These are phyloP conservation scores for Talaromyces amestolkiae DNA, from an alignment of 2,329 filamentous ascomycete species.

Conservation along the genomic window DNA sequence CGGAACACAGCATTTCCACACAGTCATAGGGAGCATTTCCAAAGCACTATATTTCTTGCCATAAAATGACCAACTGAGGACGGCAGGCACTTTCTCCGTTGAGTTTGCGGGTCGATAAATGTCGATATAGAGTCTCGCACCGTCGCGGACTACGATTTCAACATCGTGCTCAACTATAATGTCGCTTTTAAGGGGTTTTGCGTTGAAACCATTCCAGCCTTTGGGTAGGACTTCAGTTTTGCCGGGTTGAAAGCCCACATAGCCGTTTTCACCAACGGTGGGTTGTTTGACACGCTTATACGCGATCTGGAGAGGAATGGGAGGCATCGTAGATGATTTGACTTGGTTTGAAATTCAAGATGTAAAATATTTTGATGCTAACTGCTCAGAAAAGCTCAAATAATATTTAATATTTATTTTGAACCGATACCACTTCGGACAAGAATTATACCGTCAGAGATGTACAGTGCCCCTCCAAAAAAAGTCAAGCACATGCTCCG, in stretches of 20 bases:
- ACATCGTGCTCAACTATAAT: slow-evolving; percentile 49
- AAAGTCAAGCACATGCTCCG: not conserved
- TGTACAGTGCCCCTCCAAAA: not conserved
- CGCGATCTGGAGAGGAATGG: slow-evolving; percentile 29
- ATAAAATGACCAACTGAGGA: slow-evolving; percentile 47
- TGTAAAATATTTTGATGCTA: not conserved
- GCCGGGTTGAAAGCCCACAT: slow-evolving; percentile 40
- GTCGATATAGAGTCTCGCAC: slow-evolving; percentile 44
- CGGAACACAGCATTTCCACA: slow-evolving; percentile 41
- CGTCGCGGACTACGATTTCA: slow-evolving; percentile 45
- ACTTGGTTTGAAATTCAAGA: not conserved
- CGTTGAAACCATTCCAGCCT: slow-evolving; percentile 40
- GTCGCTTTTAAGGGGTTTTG: slow-evolving; percentile 35
- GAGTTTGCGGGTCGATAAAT: slow-evolving; percentile 43
- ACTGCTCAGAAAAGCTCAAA: not conserved
- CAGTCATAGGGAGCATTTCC: slow-evolving; percentile 39
- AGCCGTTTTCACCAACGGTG: slow-evolving; percentile 42
- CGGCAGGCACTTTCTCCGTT: slow-evolving; percentile 40
- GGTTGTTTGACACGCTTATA: slow-evolving; percentile 26
- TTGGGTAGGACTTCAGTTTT: slow-evolving; percentile 39
- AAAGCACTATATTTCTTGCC: slow-evolving; percentile 47
- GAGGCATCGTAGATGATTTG: slow-evolving; percentile 28
- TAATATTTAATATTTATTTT: not conserved
- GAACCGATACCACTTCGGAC: not conserved
- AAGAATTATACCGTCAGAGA: not conserved